A percentile compares a stretch with the other conserved stretches of the same genome.
Conservation (phyloP, 192 early-diverging fungal genomes). For the Coemansia umbellata region DNA sequence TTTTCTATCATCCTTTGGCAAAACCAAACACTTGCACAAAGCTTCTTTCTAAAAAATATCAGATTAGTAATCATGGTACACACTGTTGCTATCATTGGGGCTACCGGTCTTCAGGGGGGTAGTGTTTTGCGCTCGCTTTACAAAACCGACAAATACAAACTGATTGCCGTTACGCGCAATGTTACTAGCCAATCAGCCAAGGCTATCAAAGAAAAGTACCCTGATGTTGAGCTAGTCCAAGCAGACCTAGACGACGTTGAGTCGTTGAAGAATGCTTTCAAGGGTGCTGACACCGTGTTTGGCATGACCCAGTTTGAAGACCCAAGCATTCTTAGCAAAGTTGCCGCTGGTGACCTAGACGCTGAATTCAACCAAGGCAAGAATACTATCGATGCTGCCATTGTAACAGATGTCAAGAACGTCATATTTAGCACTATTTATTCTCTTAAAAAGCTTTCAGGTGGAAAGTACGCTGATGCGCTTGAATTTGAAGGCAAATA, state of each 20-base stretch:
- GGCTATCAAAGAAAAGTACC: slow-evolving; percentile 8
- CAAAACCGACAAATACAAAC: slow-evolving; percentile 14
- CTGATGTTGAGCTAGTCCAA: slow-evolving; percentile 13
- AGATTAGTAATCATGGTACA: slow-evolving; percentile 13
- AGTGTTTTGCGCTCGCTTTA: slow-evolving; percentile 30
- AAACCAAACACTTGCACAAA: too few species aligned
- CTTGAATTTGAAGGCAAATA: slow-evolving; percentile 31
- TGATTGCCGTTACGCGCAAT: slow-evolving; percentile 21
- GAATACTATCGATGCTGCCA: slow-evolving; percentile 29
- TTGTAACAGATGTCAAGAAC: slow-evolving; percentile 4
- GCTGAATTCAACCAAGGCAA: slow-evolving; percentile 34
- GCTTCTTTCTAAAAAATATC: too few species aligned
- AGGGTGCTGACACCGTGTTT: slow-evolving; percentile 18
- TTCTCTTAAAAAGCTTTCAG: slow-evolving; percentile 18
- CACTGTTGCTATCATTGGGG: slow-evolving; percentile 20
- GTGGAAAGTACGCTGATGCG: slow-evolving; percentile 19
- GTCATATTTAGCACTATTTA: slow-evolving; percentile 25
- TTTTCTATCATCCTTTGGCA: too few species aligned
- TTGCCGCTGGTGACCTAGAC: slow-evolving; percentile 9
- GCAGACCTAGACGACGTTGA: slow-evolving; percentile 20
- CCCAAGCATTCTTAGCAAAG: neutral
- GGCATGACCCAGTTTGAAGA: slow-evolving; percentile 19
- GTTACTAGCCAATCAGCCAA: neutral
- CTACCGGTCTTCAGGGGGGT: slow-evolving; percentile 33
- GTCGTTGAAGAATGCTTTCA: slow-evolving; percentile 15